Percentiles rank a stretch among this genome's conserved stretches.
Evolutionary conservation across 23 red algal genomes (phyloP).

Genomic region (Chondrus crispus): DNA sequence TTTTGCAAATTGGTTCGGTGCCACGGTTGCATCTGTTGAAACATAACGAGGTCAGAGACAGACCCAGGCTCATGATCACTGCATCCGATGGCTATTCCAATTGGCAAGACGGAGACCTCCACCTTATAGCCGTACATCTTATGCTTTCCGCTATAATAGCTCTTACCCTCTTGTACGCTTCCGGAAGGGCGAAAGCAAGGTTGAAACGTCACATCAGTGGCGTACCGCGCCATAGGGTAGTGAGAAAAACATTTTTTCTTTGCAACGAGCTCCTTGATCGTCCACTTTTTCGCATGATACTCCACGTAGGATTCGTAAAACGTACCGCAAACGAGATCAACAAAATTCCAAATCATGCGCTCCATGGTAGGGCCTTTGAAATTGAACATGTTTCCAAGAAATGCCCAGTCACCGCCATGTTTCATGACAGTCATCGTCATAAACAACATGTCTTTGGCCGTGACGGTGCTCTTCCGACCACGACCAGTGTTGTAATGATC

Average conservation of each 20-base stretch:
- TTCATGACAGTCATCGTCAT: neutral
- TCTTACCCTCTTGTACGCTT: neutral
- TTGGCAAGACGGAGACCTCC: neutral
- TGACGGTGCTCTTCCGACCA: neutral
- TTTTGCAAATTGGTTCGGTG: too few species aligned
- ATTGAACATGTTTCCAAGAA: neutral
- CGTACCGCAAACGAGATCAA: too few species aligned
- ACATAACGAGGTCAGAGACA: too few species aligned
- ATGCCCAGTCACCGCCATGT: neutral
- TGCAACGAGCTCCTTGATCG: too few species aligned
- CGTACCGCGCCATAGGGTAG: neutral
- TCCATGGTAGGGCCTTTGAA: neutral
- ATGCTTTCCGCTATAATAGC: neutral
- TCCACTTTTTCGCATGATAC: too few species aligned
- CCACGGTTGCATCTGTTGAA: too few species aligned
- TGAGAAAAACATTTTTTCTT: neutral
- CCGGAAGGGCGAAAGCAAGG: neutral
- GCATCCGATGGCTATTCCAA: neutral
- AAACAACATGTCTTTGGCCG: neutral
- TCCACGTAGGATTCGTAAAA: too few species aligned
- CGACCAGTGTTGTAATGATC: neutral
- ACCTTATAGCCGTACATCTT: neutral
- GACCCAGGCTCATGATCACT: too few species aligned
- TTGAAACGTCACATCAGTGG: slow-evolving; percentile 1
- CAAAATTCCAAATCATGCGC: neutral